These are phyloP conservation scores for Raphanus hybrid DNA, from an alignment of 441 rosid genomes.

Conservation along the genomic window DNA sequence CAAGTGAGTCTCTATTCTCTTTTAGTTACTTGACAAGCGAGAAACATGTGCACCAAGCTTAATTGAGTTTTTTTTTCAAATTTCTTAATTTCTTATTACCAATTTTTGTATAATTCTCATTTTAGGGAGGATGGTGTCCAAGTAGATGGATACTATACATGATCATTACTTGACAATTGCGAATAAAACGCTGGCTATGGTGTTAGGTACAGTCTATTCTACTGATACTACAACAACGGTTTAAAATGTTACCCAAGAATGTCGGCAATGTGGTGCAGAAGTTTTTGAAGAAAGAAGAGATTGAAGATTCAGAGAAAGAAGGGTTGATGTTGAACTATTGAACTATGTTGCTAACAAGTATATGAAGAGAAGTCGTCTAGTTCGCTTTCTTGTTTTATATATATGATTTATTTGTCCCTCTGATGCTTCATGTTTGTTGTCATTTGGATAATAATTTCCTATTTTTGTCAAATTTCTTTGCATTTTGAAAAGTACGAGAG, in stretches of 20 bases:
- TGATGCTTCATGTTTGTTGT: too few species aligned
- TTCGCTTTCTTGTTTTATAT: conserved; percentile 7
- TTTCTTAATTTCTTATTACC: background rate
- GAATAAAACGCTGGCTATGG: conserved; percentile 41
- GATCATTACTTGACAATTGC: conserved; percentile 42
- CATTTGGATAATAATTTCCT: too few species aligned
- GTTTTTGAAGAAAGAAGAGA: conserved; percentile 27
- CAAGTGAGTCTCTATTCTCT: conserved; percentile 20
- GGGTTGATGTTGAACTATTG: background rate
- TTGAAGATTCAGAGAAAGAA: conserved; percentile 18
- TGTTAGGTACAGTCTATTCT: conserved; percentile 32
- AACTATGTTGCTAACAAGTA: background rate
- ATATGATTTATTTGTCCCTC: too few species aligned
- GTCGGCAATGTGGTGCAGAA: conserved; percentile 39
- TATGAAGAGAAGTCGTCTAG: conserved; percentile 23
- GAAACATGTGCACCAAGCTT: background rate
- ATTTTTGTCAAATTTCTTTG: too few species aligned
- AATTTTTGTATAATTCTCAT: background rate
- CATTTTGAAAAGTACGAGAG: too few species aligned
- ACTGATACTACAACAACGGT: conserved; percentile 29
- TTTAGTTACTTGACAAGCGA: background rate
- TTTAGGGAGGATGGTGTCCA: conserved; percentile 34
- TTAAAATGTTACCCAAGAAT: conserved; percentile 31
- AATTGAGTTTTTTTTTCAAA: background rate
- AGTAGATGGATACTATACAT: conserved; percentile 48